Conservation (phyloP, 2,329 filamentous ascomycete species). For the Xylariaceae sp. region DNA sequence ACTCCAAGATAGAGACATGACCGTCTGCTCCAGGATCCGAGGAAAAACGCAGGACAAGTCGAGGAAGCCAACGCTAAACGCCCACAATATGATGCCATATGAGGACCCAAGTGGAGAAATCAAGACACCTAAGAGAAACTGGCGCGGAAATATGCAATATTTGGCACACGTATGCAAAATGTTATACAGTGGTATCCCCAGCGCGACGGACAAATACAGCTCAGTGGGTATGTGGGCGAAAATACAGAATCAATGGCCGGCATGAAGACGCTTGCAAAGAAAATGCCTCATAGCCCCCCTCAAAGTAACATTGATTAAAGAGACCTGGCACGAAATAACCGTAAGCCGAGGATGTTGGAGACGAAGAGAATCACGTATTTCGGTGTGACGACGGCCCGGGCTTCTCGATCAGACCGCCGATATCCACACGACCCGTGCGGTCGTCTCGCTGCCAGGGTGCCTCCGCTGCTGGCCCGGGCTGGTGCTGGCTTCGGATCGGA, state of each 20-base stretch:
- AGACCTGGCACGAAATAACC: background rate
- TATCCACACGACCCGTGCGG: slow-evolving; percentile 61
- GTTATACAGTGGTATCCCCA: slow-evolving; percentile 44
- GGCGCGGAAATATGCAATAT: slow-evolving; percentile 24
- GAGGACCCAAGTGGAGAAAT: slow-evolving; percentile 15
- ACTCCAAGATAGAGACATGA: slow-evolving; percentile 10
- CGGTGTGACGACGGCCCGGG: slow-evolving; percentile 48
- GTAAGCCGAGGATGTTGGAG: slow-evolving; percentile 6
- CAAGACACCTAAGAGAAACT: slow-evolving; percentile 12
- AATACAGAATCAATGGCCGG: slow-evolving; percentile 22
- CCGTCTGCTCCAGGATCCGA: background rate
- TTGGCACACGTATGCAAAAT: slow-evolving; percentile 27
- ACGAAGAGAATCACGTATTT: slow-evolving; percentile 23
- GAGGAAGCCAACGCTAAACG: slow-evolving; percentile 29
- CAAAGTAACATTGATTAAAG: background rate
- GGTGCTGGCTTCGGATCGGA: slow-evolving; percentile 47
- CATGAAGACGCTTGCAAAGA: slow-evolving; percentile 22
- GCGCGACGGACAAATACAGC: slow-evolving; percentile 35
- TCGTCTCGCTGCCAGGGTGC: slow-evolving; percentile 53
- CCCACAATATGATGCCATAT: slow-evolving; percentile 23
- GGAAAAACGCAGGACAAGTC: slow-evolving; percentile 14
- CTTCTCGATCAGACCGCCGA: slow-evolving; percentile 66
- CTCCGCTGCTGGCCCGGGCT: slow-evolving; percentile 34
- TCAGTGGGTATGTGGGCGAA: slow-evolving; percentile 39
- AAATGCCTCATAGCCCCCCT: slow-evolving; percentile 13